phyloP scores from a whole-genome alignment of 441 rosid genomes.

The Capsella rubella region DNA sequence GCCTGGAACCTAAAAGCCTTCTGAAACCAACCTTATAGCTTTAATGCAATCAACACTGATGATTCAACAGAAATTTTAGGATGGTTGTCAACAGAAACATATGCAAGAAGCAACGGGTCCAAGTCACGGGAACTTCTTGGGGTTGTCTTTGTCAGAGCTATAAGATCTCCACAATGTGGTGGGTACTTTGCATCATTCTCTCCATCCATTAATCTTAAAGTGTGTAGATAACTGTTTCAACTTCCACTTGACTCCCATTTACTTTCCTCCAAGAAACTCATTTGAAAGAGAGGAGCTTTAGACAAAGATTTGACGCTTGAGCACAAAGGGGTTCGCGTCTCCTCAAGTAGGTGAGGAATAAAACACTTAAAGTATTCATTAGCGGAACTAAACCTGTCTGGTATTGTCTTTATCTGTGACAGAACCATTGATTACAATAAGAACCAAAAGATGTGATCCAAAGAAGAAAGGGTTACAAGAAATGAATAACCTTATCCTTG shows the following conservation, averaged over 20 bases:
- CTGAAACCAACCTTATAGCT: conserved; percentile 26
- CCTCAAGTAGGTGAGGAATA: conserved; percentile 40
- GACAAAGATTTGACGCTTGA: conserved; percentile 21
- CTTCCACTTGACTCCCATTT: not conserved
- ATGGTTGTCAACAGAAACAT: no score
- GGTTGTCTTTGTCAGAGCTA: no score
- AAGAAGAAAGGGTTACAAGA: not conserved
- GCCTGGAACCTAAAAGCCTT: conserved; percentile 6
- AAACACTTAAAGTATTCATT: conserved; percentile 30
- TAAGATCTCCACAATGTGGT: no score
- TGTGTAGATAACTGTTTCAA: no score
- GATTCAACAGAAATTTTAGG: no score
- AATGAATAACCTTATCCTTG: conserved; percentile 28
- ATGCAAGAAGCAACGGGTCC: no score
- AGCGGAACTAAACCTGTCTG: conserved; percentile 16
- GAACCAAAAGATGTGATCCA: not conserved
- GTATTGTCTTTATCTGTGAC: conserved; percentile 22
- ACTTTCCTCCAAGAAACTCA: not conserved
- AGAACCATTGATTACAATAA: not conserved
- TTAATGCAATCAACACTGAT: conserved; percentile 26
- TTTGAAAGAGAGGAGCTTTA: not conserved
- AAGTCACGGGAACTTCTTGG: no score
- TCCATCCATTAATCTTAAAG: no score
- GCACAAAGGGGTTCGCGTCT: conserved; percentile 7
- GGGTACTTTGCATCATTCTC: no score